Evolutionary conservation across 2,329 filamentous ascomycete genomes (phyloP).

Genomic region (Fonsecaea nubica): DNA sequence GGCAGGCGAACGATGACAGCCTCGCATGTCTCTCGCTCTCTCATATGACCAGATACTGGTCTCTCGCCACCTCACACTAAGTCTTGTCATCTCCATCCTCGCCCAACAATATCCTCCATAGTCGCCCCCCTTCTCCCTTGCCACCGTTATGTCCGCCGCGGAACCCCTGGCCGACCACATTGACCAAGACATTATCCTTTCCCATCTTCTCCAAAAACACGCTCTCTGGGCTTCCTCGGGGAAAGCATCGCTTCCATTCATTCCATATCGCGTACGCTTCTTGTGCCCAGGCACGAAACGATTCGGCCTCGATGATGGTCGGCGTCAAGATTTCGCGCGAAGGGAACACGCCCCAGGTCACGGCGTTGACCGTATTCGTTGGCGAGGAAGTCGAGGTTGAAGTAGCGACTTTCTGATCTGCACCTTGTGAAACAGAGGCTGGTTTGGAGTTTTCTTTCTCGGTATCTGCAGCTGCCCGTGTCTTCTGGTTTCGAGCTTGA

Average conservation of each 20-base stretch:
- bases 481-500: background rate
- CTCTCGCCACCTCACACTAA: background rate
- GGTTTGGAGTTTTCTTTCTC: background rate
- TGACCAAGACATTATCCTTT: conserved; percentile 84
- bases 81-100: background rate
- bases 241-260: conserved; percentile 91
- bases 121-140: conserved; percentile 31
- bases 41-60: no score
- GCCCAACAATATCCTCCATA: conserved; percentile 38
- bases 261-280: conserved; percentile 95
- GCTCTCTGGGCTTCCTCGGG: conserved; percentile 72
- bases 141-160: conserved; percentile 48
- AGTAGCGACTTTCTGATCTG: background rate
- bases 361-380: conserved; percentile 77
- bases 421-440: background rate
- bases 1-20: background rate
- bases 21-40: background rate
- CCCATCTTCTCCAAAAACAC: conserved; percentile 71
- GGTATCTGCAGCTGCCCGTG: background rate
- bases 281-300: conserved; percentile 91
- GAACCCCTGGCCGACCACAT: conserved; percentile 61
- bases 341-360: conserved; percentile 95
- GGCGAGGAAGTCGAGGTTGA: conserved; percentile 30
- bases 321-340: conserved; percentile 96
- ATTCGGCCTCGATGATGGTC: conserved; percentile 95